phyloP scores from a whole-genome alignment of 2,329 filamentous ascomycete species.

The Fusarium anthophilum region DNA sequence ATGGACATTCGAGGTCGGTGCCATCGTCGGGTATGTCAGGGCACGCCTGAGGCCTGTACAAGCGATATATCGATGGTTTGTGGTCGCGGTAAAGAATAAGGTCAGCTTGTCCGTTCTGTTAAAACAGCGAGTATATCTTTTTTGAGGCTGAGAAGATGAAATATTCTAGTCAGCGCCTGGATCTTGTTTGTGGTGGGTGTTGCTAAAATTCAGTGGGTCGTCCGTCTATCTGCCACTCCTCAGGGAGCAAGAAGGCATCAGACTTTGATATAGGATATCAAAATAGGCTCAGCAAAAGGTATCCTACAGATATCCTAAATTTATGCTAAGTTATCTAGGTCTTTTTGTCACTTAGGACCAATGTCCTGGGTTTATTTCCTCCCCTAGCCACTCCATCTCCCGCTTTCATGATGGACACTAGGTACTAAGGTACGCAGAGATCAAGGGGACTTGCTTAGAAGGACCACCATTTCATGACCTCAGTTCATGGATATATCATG shows the following conservation, averaged over 20 bases:
- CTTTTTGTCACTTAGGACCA: neutral
- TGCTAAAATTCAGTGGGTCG: slow-evolving; percentile 35
- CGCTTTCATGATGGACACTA: neutral
- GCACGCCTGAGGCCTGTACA: neutral
- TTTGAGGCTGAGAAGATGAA: neutral
- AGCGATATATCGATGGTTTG: neutral
- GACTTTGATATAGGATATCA: neutral
- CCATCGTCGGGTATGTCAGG: slow-evolving; percentile 53
- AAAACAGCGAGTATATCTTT: neutral
- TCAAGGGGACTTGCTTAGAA: neutral
- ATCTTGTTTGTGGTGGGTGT: slow-evolving; percentile 23
- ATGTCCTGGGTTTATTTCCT: neutral
- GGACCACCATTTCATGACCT: neutral
- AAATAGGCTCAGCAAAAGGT: neutral
- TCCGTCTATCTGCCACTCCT: neutral
- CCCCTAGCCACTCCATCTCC: neutral
- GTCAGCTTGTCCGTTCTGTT: neutral
- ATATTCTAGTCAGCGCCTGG: neutral
- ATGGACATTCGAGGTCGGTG: slow-evolving; percentile 68
- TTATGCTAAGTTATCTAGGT: neutral
- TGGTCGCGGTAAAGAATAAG: too few relatives aligned
- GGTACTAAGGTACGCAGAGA: neutral
- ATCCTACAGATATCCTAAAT: neutral
- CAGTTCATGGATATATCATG: neutral
- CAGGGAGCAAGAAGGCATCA: neutral